Evolutionary conservation across 1,284 basidiomycete species (phyloP), one percentile per base, ranked within the genome.

Genomic region (Malassezia cuniculi): DNA sequence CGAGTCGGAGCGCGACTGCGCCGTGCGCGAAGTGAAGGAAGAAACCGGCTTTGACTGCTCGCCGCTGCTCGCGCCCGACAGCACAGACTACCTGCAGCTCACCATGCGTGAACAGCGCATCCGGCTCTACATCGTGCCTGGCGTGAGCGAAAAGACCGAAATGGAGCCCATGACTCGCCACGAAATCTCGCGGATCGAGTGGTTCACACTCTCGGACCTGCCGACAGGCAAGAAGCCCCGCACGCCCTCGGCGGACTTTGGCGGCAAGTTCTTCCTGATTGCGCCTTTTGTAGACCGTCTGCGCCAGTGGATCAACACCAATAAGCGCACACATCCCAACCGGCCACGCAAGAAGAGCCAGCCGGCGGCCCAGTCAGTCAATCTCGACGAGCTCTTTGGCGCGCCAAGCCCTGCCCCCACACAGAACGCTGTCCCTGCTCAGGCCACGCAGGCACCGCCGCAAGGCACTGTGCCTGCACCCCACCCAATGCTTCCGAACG

Each of bases 171-270:
- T 81, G 69, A 97, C 93, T 3, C 75, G 90, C 47, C 95, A 95
- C 70, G 93, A 99, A 73, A 99, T 99, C 58, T 93, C 87, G 87
- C 83, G 83, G 72, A 97, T 97, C 55, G 81, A 89, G 60, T 99
- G 93, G 93, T 95, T 94, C 69, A 79, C 73, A 47, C 71, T 97
- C 31, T 73, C 75, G 21, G 87, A 95, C 66, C 72, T 99, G 16
- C 93, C 93, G 0, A 87, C 84, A 0, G 97, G 87, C 86, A 85
- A 78, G 63, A 78, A 80, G 47, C 81, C 81, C 57, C 81, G 78
- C 71, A 62, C 57, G 27, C 78, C 20, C 76, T 52, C 54, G 19
- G 53, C 54, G 35, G 55, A 50, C 52, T 47, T 57, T 34, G 68
- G 71, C 35, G 70, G 84, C 38, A 87, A 85, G 64, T 95, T 94